phyloP scores from a whole-genome alignment of 768 basidiomycete genomes.

The Hemileccinum impolitum region DNA sequence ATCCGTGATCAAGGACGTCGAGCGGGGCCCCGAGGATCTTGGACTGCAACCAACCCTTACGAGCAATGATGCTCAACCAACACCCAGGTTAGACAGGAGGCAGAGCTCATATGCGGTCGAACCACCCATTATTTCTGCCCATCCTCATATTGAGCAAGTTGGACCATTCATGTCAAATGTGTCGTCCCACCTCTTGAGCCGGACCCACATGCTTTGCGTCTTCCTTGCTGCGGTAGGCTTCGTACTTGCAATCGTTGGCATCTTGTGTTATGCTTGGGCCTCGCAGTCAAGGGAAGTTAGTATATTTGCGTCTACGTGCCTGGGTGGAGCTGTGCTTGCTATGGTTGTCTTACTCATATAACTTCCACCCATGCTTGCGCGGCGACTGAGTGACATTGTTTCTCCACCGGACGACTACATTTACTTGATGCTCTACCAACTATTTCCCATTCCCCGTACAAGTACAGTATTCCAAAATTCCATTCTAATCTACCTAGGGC shows the following conservation, averaged over 20 bases:
- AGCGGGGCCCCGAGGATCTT: slow-evolving; percentile 6
- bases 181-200: slow-evolving; percentile 44
- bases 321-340: slow-evolving; percentile 34
- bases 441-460: no score
- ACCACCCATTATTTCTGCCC: slow-evolving; percentile 36
- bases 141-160: slow-evolving; percentile 52
- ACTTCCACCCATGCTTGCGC: not conserved
- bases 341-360: slow-evolving; percentile 13
- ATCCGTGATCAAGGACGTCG: slow-evolving; percentile 10
- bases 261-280: slow-evolving; percentile 52
- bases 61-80: not conserved
- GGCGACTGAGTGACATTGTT: not conserved
- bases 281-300: slow-evolving; percentile 43
- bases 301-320: slow-evolving; percentile 39
- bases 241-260: slow-evolving; percentile 46
- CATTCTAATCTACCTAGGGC: no score
- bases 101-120: slow-evolving; percentile 12
- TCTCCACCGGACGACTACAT: not conserved
- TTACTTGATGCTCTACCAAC: no score
- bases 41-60: not conserved
- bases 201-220: slow-evolving; percentile 49
- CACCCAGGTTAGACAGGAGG: not conserved
- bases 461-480: no score
- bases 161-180: slow-evolving; percentile 42
- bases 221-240: slow-evolving; percentile 47